These are phyloP conservation scores for Daldinia vernicosa DNA, from an alignment of 495 filamentous ascomycete species.

Conservation along the genomic window DNA sequence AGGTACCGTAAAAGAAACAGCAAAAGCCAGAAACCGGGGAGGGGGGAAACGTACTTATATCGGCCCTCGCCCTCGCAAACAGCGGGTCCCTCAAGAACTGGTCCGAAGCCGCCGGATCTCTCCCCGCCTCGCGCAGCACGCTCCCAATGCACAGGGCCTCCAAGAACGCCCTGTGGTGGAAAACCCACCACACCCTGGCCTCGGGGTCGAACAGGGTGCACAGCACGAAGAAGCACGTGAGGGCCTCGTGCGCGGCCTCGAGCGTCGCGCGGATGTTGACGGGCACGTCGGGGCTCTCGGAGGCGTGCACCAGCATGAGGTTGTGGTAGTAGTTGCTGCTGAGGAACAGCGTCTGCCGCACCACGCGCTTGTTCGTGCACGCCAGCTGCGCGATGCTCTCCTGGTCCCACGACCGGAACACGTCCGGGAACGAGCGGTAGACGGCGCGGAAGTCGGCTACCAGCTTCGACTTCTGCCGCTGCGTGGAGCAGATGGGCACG, in stretches of 20 bases:
- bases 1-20: not conserved
- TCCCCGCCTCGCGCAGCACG: constrained; percentile 54
- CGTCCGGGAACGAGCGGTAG: constrained; percentile 68
- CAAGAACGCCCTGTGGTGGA: constrained; percentile 75
- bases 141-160: constrained; percentile 67
- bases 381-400: constrained; percentile 60
- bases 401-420: constrained; percentile 69
- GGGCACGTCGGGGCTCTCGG: constrained; percentile 66
- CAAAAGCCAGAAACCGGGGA: not conserved
- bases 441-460: constrained; percentile 68
- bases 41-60: constrained; percentile 58
- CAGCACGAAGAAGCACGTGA: constrained; percentile 71
- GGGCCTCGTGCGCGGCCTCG: constrained; percentile 72
- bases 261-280: constrained; percentile 72
- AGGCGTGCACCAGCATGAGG: constrained; percentile 72
- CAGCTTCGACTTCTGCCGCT: constrained; percentile 67
- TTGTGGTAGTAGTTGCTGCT: constrained; percentile 78
- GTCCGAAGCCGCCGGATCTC: constrained; percentile 47
- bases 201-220: constrained; percentile 69
- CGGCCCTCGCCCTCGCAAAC: constrained; percentile 62
- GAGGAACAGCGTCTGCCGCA: constrained; percentile 73
- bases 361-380: constrained; percentile 62
- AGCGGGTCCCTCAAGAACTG: constrained; percentile 58
- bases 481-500: constrained; percentile 67
- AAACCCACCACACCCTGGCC: constrained; percentile 79